Conservation (phyloP, 1,139 yeast genomes). For the Hyphopichia burtonii region DNA sequence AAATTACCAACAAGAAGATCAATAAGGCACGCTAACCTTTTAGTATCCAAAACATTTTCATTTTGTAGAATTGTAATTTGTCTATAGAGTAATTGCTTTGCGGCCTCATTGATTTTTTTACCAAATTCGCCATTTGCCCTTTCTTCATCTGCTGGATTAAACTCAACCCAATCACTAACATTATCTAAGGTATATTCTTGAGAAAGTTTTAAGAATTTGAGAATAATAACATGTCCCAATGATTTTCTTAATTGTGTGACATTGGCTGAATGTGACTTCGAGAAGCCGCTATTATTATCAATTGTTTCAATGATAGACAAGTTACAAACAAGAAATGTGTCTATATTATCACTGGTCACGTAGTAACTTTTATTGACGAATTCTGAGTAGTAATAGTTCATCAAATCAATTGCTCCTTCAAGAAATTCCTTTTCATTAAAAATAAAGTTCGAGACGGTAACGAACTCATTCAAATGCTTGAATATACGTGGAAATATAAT, state of each 20-base stretch:
- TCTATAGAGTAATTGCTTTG: slow-evolving; percentile 40
- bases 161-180: slow-evolving; percentile 5
- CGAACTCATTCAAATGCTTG: slow-evolving; percentile 36
- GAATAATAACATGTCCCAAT: slow-evolving; percentile 29
- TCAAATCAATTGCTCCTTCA: slow-evolving; percentile 24
- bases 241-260: slow-evolving; percentile 19
- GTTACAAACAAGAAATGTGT: slow-evolving; percentile 26
- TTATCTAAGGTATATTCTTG: slow-evolving; percentile 3
- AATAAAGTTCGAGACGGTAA: slow-evolving; percentile 33
- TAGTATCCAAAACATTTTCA: slow-evolving; percentile 26
- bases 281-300: slow-evolving; percentile 8
- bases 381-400: slow-evolving; percentile 21
- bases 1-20: slow-evolving; percentile 31
- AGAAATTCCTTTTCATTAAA: slow-evolving; percentile 34
- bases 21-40: slow-evolving; percentile 30
- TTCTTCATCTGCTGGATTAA: slow-evolving; percentile 6
- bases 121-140: slow-evolving; percentile 7
- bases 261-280: slow-evolving; percentile 5
- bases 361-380: slow-evolving; percentile 25
- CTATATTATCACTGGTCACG: slow-evolving; percentile 24
- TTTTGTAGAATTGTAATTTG: slow-evolving; percentile 40
- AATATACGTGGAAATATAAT: slow-evolving; percentile 38
- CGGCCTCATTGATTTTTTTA: slow-evolving; percentile 16
- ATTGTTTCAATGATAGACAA: slow-evolving; percentile 33
- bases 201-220: slow-evolving; percentile 23